Evolutionary conservation across 176 grass and related monocot species (phyloP).

Genomic region (Oropetium thomaeum): DNA sequence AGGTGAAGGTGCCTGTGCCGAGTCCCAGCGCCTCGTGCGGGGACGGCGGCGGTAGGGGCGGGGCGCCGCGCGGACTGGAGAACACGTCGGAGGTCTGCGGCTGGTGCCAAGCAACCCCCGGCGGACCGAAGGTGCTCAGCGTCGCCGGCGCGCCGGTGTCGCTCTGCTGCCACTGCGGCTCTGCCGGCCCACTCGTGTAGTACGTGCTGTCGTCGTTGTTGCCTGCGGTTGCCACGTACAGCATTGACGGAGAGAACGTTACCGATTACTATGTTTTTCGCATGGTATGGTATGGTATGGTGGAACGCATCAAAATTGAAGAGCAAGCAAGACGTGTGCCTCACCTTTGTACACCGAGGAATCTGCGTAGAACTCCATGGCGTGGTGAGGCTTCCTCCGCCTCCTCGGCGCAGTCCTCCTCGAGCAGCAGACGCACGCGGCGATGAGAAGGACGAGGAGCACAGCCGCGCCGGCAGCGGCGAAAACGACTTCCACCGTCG

Average conservation of each 20-base stretch:
- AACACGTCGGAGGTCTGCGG: constrained; percentile 26
- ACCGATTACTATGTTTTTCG: background rate
- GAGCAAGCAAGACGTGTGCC: background rate
- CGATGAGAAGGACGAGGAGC: constrained; percentile 49
- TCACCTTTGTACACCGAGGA: constrained; percentile 43
- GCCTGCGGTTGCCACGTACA: background rate
- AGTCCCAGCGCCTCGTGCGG: constrained; percentile 30
- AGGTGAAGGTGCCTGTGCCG: constrained; percentile 57
- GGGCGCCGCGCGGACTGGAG: constrained; percentile 22
- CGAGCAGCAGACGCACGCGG: constrained; percentile 53
- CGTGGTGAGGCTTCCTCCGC: constrained; percentile 50
- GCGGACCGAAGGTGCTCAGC: background rate
- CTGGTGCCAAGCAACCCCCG: background rate
- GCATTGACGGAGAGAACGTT: background rate
- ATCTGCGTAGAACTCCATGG: constrained; percentile 60
- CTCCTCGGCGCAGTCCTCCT: constrained; percentile 54
- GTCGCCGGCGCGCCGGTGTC: constrained; percentile 23
- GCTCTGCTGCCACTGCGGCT: constrained; percentile 34
- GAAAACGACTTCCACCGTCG: constrained; percentile 35
- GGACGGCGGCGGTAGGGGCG: constrained; percentile 9
- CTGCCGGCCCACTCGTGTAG: constrained; percentile 36
- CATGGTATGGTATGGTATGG: too few species aligned
- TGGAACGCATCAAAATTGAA: background rate
- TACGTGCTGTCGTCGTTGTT: constrained; percentile 2
- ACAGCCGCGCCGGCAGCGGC: constrained; percentile 41